These are phyloP conservation scores for Suhomyces atakaporum DNA, from an alignment of 1,139 yeast species.

Conservation along the genomic window DNA sequence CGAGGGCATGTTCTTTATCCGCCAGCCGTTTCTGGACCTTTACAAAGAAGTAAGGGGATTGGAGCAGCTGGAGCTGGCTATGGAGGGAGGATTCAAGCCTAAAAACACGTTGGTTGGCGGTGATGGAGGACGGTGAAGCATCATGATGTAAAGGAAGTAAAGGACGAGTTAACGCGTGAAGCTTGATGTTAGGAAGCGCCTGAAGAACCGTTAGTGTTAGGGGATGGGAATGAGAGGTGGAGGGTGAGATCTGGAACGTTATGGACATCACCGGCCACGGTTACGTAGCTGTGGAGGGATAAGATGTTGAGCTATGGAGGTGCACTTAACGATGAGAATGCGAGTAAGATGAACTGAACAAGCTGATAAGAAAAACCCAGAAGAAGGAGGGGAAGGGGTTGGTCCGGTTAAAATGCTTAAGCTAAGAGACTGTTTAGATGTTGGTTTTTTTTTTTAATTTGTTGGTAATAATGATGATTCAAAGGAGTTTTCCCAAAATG, in stretches of 20 bases:
- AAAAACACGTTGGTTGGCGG: constrained; percentile 12
- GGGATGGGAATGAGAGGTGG: constrained; percentile 13
- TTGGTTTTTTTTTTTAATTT: too few species aligned
- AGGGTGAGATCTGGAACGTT: constrained; percentile 19
- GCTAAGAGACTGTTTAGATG: too few species aligned
- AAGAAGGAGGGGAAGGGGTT: too few species aligned
- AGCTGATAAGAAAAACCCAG: too few species aligned
- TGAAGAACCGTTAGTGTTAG: constrained; percentile 18
- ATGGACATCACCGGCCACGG: too few species aligned
- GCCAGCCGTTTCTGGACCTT: constrained; percentile 17
- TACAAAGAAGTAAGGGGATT: constrained; percentile 16
- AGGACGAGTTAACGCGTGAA: background rate
- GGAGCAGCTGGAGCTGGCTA: constrained; percentile 9
- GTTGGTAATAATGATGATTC: too few species aligned
- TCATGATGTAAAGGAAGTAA: background rate
- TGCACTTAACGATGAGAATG: too few species aligned
- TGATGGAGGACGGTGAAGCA: background rate
- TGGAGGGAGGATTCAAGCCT: constrained; percentile 13
- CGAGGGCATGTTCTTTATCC: constrained; percentile 21
- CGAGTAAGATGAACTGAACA: too few species aligned
- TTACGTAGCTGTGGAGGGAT: too few species aligned
- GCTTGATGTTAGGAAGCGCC: constrained; percentile 5
- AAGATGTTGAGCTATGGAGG: background rate
- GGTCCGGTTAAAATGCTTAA: too few species aligned
- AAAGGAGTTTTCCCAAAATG: too few species aligned